Evolutionary conservation across 1,284 basidiomycete species (phyloP).

Genomic region (Boletellus deceptivus): DNA sequence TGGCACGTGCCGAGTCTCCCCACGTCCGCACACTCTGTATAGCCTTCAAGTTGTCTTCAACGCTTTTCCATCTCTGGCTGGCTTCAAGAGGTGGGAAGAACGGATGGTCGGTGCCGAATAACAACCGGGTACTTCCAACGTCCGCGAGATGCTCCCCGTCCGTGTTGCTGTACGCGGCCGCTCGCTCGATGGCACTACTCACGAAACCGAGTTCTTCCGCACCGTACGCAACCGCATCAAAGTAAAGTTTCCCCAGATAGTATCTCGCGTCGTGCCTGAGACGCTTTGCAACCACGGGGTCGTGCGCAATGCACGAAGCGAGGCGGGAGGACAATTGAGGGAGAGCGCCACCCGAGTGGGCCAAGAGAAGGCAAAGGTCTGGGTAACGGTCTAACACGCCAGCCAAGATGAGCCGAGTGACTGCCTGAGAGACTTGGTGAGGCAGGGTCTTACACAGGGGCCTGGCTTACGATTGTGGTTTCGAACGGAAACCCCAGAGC

Average conservation of each 20-base stretch:
- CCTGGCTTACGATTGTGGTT: constrained; percentile 71
- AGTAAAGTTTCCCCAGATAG: constrained; percentile 76
- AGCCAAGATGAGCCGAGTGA: constrained; percentile 75
- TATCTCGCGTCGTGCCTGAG: constrained; percentile 81
- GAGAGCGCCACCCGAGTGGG: constrained; percentile 82
- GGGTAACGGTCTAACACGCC: constrained; percentile 80
- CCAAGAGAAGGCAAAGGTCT: constrained; percentile 69
- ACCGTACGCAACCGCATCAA: constrained; percentile 83
- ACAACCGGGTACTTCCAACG: constrained; percentile 56
- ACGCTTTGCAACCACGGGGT: constrained; percentile 71
- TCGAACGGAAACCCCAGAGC: constrained; percentile 88
- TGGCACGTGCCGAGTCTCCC: constrained; percentile 47
- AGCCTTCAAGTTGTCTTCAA: constrained; percentile 79
- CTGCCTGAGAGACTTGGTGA: constrained; percentile 48
- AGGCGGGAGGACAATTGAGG: constrained; percentile 79
- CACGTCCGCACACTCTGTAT: constrained; percentile 62
- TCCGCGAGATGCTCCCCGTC: constrained; percentile 34
- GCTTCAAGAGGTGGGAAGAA: constrained; percentile 81
- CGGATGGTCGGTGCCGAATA: constrained; percentile 88
- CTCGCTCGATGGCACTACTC: constrained; percentile 63
- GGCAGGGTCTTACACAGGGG: neutral
- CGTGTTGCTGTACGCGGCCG: constrained; percentile 46
- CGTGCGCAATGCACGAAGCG: constrained; percentile 80
- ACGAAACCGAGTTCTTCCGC: constrained; percentile 79
- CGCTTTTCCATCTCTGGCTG: constrained; percentile 76